A percentile compares a stretch with the other conserved stretches of the same genome.
Conservation (phyloP, 2,329 filamentous ascomycete genomes). For the Ilyonectria mors-panacis region DNA sequence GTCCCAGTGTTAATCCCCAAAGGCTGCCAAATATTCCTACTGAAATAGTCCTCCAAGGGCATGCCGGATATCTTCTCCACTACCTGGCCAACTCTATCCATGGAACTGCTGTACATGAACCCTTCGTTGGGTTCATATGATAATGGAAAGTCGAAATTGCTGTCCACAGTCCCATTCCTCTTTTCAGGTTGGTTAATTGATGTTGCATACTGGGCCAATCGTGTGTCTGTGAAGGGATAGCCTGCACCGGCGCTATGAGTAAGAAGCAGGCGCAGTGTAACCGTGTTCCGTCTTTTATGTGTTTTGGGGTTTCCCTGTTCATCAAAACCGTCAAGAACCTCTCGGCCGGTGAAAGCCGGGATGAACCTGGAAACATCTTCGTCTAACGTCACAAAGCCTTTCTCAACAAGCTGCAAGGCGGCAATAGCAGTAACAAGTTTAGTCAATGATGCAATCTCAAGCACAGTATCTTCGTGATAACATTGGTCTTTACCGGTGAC, state of each 20-base stretch:
- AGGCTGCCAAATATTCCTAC: neutral
- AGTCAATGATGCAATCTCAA: conserved; percentile 3
- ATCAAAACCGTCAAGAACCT: neutral
- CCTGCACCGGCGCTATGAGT: neutral
- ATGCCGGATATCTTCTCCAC: neutral
- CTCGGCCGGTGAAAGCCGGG: neutral
- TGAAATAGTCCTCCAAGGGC: neutral
- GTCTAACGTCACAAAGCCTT: neutral
- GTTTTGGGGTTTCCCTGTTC: neutral
- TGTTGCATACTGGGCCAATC: neutral
- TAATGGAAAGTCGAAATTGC: neutral
- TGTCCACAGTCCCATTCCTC: neutral
- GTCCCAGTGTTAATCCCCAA: neutral
- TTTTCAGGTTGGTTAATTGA: neutral
- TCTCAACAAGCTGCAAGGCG: neutral
- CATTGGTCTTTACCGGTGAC: too few species aligned
- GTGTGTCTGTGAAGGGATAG: neutral
- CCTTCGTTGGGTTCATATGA: neutral
- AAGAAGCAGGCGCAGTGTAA: neutral
- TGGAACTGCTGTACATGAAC: neutral
- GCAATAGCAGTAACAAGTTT: neutral
- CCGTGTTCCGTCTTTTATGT: neutral
- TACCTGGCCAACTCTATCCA: neutral
- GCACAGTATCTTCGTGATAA: neutral
- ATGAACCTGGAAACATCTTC: neutral